phyloP scores from a whole-genome alignment of 2,329 filamentous ascomycete species.

The Didymella arachidicola region DNA sequence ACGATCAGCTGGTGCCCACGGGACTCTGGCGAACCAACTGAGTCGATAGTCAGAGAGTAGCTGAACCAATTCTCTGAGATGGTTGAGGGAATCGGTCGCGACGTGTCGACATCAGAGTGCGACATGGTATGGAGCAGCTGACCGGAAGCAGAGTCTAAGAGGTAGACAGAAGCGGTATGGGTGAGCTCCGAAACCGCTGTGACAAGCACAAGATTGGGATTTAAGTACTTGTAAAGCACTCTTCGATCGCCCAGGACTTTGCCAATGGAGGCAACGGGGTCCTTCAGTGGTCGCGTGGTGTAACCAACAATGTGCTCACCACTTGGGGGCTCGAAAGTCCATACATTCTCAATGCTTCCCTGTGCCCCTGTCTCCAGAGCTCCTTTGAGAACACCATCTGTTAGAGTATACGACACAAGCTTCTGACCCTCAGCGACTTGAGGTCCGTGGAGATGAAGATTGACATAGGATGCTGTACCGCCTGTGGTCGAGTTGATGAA shows the following conservation, averaged over 20 bases:
- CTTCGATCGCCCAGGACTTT: slow-evolving; percentile 88
- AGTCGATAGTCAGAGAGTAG: slow-evolving; percentile 74
- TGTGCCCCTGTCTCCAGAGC: slow-evolving; percentile 35
- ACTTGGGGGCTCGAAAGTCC: slow-evolving; percentile 74
- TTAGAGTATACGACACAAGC: slow-evolving; percentile 44
- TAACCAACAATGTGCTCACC: slow-evolving; percentile 74
- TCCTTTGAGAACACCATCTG: slow-evolving; percentile 46
- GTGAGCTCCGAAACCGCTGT: slow-evolving; percentile 69
- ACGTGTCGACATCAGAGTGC: slow-evolving; percentile 76
- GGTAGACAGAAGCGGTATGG: slow-evolving; percentile 72
- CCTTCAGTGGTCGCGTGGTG: slow-evolving; percentile 73
- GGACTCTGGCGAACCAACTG: slow-evolving; percentile 61
- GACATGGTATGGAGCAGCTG: slow-evolving; percentile 75
- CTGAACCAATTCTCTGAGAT: slow-evolving; percentile 95
- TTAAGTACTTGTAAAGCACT: slow-evolving; percentile 98
- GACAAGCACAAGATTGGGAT: slow-evolving; percentile 82
- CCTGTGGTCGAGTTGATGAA: slow-evolving; percentile 48
- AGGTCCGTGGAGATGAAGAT: slow-evolving; percentile 24
- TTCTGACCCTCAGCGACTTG: slow-evolving; percentile 30
- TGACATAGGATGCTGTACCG: slow-evolving; percentile 31
- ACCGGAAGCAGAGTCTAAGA: slow-evolving; percentile 87
- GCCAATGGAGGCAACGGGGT: slow-evolving; percentile 93
- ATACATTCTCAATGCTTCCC: slow-evolving; percentile 54
- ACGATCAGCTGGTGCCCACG: slow-evolving; percentile 88
- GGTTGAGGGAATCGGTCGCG: slow-evolving; percentile 75